Evolutionary conservation across 1,284 basidiomycete species (phyloP).

Genomic region (Phlebopus sp.): DNA sequence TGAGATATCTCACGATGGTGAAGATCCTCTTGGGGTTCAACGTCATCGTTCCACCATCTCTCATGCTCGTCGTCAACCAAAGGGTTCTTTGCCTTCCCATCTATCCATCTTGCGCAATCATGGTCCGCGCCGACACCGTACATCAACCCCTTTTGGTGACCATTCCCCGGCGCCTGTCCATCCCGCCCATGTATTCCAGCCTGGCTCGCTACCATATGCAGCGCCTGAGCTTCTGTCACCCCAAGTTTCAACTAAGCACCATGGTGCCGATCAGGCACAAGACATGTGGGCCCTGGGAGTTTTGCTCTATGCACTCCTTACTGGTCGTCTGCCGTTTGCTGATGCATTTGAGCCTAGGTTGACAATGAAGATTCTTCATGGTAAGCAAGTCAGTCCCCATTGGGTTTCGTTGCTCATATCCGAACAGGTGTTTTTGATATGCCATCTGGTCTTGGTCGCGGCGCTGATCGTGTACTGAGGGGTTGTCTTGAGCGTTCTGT

Average conservation of each 20-base stretch:
- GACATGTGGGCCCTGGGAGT: constrained; percentile 95
- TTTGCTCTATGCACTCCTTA: constrained; percentile 80
- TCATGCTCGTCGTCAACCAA: constrained; percentile 23
- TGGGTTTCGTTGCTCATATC: constrained; percentile 10
- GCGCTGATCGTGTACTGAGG: constrained; percentile 68
- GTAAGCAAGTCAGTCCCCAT: constrained; percentile 37
- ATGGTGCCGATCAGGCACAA: constrained; percentile 60
- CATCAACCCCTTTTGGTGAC: constrained; percentile 51
- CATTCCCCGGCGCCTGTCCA: constrained; percentile 26
- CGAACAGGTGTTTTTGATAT: constrained; percentile 55
- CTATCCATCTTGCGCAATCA: constrained; percentile 34
- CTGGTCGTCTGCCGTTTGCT: constrained; percentile 77
- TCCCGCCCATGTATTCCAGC: constrained; percentile 51
- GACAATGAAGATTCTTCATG: constrained; percentile 87
- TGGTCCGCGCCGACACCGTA: constrained; percentile 51
- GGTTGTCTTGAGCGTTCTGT: constrained; percentile 72
- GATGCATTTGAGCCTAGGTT: constrained; percentile 89
- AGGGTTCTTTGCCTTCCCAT: constrained; percentile 29
- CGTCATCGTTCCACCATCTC: constrained; percentile 30
- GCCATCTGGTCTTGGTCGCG: constrained; percentile 58
- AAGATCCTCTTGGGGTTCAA: constrained; percentile 18
- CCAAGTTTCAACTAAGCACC: constrained; percentile 25
- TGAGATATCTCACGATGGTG: constrained; percentile 30
- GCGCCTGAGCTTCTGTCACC: constrained; percentile 73
- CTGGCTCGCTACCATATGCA: constrained; percentile 89